Conservation (phyloP, 805 yeast species). For the Kluyveromyces wickerhamii region DNA sequence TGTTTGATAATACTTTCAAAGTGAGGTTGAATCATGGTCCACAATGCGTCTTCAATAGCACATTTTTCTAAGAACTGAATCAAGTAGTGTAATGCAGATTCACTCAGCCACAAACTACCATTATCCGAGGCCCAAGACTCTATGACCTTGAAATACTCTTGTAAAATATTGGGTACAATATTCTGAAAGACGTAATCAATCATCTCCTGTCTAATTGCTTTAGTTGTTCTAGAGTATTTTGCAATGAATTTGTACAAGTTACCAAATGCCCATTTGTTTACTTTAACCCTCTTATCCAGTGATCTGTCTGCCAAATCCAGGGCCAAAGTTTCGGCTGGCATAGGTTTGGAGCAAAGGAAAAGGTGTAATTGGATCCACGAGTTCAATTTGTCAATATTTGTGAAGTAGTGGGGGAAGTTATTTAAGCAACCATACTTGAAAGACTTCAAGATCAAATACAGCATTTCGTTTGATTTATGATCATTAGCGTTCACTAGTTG, state of each 20-base stretch:
- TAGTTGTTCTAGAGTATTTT: slow-evolving; percentile 46
- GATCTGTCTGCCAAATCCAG: slow-evolving; percentile 41
- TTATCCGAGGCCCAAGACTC: slow-evolving; percentile 32
- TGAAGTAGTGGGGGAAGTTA: slow-evolving; percentile 48
- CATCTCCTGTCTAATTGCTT: slow-evolving; percentile 41
- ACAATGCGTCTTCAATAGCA: slow-evolving; percentile 46
- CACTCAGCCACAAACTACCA: slow-evolving; percentile 54
- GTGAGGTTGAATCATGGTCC: slow-evolving; percentile 59
- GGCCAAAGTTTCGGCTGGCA: slow-evolving; percentile 45
- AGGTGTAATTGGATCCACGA: slow-evolving; percentile 66
- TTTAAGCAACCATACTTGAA: slow-evolving; percentile 56
- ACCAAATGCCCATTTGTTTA: slow-evolving; percentile 84
- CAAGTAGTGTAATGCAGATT: slow-evolving; percentile 54
- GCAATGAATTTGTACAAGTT: slow-evolving; percentile 64
- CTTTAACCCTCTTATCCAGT: slow-evolving; percentile 49
- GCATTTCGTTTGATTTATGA: slow-evolving; percentile 36
- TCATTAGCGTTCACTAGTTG: slow-evolving; percentile 27
- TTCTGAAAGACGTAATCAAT: slow-evolving; percentile 43
- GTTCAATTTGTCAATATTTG: slow-evolving; percentile 31
- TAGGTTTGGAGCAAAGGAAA: slow-evolving; percentile 43
- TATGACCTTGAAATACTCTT: slow-evolving; percentile 46
- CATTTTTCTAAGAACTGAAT: slow-evolving; percentile 59
- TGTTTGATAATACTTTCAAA: slow-evolving; percentile 56
- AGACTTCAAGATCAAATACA: slow-evolving; percentile 57
- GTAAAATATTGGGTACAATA: slow-evolving; percentile 64